These are phyloP conservation scores for Pezizomycotina sp. DNA, from an alignment of 2,329 filamentous ascomycete species.

Conservation along the genomic window DNA sequence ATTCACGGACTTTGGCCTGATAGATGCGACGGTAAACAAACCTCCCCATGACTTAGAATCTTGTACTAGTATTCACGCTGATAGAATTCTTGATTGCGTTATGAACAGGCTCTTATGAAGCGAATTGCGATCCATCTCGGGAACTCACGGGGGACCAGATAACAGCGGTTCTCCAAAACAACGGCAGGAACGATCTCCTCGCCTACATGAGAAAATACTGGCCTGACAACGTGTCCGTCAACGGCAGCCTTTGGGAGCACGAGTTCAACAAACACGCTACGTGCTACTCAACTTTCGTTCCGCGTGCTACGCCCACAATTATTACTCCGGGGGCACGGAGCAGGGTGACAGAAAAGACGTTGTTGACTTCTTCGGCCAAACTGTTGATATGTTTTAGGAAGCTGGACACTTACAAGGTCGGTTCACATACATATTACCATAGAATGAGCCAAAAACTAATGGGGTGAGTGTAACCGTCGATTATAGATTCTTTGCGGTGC, in stretches of 20 bases:
- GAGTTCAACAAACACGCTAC: conserved; percentile 59
- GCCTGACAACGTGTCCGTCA: conserved; percentile 39
- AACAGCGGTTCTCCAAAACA: conserved; percentile 36
- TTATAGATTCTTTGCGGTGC: conserved; percentile 40
- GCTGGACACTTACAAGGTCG: conserved; percentile 49
- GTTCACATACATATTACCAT: no score
- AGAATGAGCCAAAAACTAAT: neutral
- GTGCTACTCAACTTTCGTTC: conserved; percentile 51
- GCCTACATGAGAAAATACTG: conserved; percentile 45
- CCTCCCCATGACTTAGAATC: no score
- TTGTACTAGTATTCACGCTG: no score
- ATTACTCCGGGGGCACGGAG: conserved; percentile 40
- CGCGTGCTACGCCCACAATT: conserved; percentile 42
- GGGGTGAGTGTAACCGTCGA: conserved; percentile 8
- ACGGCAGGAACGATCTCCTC: conserved; percentile 36
- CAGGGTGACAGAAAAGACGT: conserved; percentile 48
- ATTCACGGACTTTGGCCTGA: conserved; percentile 31
- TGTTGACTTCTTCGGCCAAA: conserved; percentile 50
- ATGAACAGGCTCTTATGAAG: conserved; percentile 32
- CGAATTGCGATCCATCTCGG: conserved; percentile 39
- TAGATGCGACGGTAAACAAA: conserved; percentile 40
- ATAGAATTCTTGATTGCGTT: no score
- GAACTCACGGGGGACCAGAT: conserved; percentile 39
- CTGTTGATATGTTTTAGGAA: conserved; percentile 49
- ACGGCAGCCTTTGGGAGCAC: conserved; percentile 49